Evolutionary conservation across 345 rosid species (phyloP).

Genomic region (Boechera stricta): DNA sequence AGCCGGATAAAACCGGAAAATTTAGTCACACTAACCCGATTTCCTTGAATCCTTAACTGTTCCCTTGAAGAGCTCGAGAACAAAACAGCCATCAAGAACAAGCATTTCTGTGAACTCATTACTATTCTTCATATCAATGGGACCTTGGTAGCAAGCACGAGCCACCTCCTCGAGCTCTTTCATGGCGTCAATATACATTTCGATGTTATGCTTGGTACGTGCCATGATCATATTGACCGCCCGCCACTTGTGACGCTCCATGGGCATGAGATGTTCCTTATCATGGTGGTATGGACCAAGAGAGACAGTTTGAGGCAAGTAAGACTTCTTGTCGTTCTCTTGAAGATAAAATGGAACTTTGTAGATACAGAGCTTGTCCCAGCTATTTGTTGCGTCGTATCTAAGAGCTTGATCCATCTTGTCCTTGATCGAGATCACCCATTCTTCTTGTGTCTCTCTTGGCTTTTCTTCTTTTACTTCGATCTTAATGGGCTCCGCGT

Average conservation of each 20-base stretch:
- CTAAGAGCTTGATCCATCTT: constrained; percentile 59
- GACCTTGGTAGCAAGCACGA: constrained; percentile 64
- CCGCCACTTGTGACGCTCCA: constrained; percentile 80
- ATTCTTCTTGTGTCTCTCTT: constrained; percentile 51
- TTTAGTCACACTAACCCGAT: constrained; percentile 44
- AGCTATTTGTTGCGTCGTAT: constrained; percentile 58
- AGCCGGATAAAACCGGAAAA: background rate
- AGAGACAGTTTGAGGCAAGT: constrained; percentile 74
- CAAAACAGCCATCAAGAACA: constrained; percentile 78
- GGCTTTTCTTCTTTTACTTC: background rate
- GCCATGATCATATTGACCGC: constrained; percentile 58
- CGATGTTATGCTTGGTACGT: constrained; percentile 54
- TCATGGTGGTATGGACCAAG: constrained; percentile 79
- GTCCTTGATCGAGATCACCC: constrained; percentile 72
- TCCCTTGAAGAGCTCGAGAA: constrained; percentile 68
- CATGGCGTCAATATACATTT: constrained; percentile 57
- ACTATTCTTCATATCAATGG: constrained; percentile 49
- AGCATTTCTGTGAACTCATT: constrained; percentile 74
- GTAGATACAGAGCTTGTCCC: constrained; percentile 52
- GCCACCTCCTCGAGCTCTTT: constrained; percentile 62
- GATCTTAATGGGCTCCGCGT: background rate
- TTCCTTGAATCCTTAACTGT: constrained; percentile 55
- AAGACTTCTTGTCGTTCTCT: constrained; percentile 67
- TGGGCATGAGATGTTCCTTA: constrained; percentile 57
- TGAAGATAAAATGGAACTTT: constrained; percentile 37